Evolutionary conservation across 2,329 filamentous ascomycete species (phyloP).

Genomic region (Pseudogymnoascus sp.): DNA sequence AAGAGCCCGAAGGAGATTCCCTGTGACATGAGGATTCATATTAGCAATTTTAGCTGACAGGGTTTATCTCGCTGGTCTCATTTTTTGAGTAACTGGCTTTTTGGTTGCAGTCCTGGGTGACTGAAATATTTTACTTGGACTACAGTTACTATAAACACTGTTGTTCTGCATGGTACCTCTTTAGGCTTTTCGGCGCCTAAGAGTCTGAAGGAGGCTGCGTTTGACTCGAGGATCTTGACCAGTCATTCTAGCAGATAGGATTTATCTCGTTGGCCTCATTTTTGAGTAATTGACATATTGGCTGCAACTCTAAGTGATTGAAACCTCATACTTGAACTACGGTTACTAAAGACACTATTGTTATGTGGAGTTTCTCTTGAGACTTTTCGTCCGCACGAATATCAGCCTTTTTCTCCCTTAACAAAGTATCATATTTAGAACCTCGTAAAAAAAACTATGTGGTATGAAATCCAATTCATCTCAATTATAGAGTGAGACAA

Average conservation of each 20-base stretch:
- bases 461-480: not conserved
- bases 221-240: not conserved
- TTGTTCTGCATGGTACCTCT: no score
- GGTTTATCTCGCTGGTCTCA: no score
- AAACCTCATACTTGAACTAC: not conserved
- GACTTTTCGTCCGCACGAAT: not conserved
- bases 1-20: not conserved
- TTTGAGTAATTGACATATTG: not conserved
- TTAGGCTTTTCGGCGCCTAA: no score
- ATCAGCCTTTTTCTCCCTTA: not conserved
- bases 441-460: not conserved
- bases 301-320: not conserved
- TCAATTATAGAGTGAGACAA: not conserved
- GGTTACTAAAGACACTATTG: not conserved
- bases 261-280: not conserved
- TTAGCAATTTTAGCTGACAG: no score
- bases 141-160: no score
- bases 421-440: not conserved
- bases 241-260: not conserved
- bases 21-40: no score
- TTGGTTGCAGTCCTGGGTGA: no score
- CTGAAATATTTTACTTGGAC: no score
- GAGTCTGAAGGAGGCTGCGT: not conserved
- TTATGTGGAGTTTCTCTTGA: not conserved
- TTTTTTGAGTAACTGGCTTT: no score